phyloP scores from a whole-genome alignment of 371 early-diverging fungal species.

The Dentiscutata heterogama region DNA sequence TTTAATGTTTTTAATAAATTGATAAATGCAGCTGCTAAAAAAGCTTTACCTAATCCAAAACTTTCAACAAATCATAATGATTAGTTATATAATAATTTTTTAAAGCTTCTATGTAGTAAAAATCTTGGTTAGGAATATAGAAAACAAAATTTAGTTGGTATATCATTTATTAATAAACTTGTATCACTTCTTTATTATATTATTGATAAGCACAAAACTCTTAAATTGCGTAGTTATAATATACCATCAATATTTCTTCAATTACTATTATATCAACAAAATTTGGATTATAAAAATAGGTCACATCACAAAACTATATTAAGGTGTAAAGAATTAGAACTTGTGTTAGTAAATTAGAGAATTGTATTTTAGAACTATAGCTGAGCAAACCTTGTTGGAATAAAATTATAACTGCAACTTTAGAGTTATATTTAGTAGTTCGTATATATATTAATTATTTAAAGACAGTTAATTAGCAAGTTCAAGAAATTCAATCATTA shows the following conservation, averaged over 20 bases:
- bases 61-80: background rate
- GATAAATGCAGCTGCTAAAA: background rate
- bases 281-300: background rate
- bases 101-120: background rate
- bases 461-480: too few species aligned
- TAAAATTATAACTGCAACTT: too few species aligned
- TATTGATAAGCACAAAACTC: background rate
- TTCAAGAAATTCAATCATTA: too few species aligned
- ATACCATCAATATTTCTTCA: background rate
- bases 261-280: background rate
- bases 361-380: background rate
- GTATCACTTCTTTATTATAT: background rate
- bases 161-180: background rate
- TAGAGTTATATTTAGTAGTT: too few species aligned
- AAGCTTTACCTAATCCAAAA: background rate
- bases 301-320: background rate
- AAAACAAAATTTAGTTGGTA: background rate
- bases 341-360: too few species aligned
- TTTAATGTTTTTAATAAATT: background rate
- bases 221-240: background rate
- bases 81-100: slow-evolving; percentile 8
- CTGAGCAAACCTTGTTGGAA: background rate
- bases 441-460: too few species aligned
- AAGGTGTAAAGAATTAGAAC: background rate
- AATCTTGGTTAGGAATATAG: background rate